Evolutionary conservation across 192 early-diverging fungal genomes (phyloP).

Genomic region (Coemansia asiatica): DNA sequence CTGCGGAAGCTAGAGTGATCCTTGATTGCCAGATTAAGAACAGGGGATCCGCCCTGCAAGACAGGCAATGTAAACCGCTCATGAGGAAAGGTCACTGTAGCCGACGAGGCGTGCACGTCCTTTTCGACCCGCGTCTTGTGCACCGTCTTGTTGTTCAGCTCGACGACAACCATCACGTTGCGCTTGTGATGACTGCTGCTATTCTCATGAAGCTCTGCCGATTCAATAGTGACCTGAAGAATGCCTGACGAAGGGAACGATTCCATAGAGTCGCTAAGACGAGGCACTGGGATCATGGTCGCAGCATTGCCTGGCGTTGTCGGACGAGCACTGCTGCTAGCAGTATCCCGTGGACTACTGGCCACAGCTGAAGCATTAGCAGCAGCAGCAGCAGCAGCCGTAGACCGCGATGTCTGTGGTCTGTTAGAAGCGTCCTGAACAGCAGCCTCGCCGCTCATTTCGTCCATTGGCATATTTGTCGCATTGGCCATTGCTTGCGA

Average conservation of each 20-base stretch:
- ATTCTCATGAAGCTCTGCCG: constrained; percentile 21
- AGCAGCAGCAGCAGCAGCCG: constrained; percentile 7
- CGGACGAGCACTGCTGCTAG: not conserved
- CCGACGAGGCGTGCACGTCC: constrained; percentile 17
- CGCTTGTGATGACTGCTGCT: constrained; percentile 15
- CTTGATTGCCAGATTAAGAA: constrained; percentile 31
- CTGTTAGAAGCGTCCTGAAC: not conserved
- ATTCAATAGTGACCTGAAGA: constrained; percentile 31
- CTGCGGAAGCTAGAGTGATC: constrained; percentile 55
- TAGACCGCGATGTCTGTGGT: not conserved
- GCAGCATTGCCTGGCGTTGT: constrained; percentile 1
- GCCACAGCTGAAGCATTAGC: constrained; percentile 6
- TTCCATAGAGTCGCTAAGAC: constrained; percentile 31
- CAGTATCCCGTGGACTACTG: not conserved
- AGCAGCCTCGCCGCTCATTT: not conserved
- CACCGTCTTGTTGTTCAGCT: constrained; percentile 51
- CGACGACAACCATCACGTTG: constrained; percentile 35
- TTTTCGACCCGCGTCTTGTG: constrained; percentile 52
- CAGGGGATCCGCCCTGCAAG: constrained; percentile 38
- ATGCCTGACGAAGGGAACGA: constrained; percentile 33
- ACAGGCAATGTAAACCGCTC: constrained; percentile 45
- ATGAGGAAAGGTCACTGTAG: constrained; percentile 16
- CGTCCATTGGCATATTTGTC: constrained; percentile 44
- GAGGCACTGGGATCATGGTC: constrained; percentile 21
- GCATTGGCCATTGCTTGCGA: constrained; percentile 27